These are phyloP conservation scores for Vitis hybrid DNA, from an alignment of 177 flowering plant species.

Conservation along the genomic window DNA sequence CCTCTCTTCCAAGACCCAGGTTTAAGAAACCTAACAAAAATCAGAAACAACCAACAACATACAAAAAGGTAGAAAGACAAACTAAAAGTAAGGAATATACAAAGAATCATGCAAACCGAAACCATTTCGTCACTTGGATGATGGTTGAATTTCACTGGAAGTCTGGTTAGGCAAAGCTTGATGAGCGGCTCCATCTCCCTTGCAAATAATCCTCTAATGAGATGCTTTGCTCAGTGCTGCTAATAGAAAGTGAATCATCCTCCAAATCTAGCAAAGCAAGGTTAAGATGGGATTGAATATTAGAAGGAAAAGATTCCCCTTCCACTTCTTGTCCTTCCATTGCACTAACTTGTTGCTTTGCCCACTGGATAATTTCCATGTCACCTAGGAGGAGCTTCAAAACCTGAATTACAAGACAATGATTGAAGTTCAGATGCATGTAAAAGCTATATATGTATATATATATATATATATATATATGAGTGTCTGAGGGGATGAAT, in stretches of 20 bases:
- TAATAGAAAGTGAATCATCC: slow-evolving; percentile 67
- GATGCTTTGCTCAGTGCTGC: slow-evolving; percentile 62
- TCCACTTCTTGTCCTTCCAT: slow-evolving; percentile 52
- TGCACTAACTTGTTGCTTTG: slow-evolving; percentile 46
- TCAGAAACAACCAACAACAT: no score
- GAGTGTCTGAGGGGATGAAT: no score
- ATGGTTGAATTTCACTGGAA: neutral
- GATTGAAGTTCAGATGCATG: no score
- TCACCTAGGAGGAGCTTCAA: slow-evolving; percentile 88
- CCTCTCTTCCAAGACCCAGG: slow-evolving; percentile 36
- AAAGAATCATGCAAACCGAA: neutral
- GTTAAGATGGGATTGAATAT: slow-evolving; percentile 75
- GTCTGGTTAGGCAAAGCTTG: slow-evolving; percentile 34
- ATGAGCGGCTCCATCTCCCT: slow-evolving; percentile 76
- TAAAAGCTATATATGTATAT: neutral
- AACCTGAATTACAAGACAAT: slow-evolving; percentile 41
- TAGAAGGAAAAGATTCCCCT: slow-evolving; percentile 44
- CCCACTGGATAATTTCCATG: slow-evolving; percentile 64
- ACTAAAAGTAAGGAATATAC: slow-evolving; percentile 1
- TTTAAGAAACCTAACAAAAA: neutral
- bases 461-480: neutral
- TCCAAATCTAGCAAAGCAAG: slow-evolving; percentile 85
- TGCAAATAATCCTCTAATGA: slow-evolving; percentile 78
- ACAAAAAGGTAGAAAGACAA: no score
- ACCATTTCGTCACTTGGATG: neutral